Evolutionary conservation across 768 basidiomycete genomes (phyloP).

Genomic region (Boletus subcaerulescens): DNA sequence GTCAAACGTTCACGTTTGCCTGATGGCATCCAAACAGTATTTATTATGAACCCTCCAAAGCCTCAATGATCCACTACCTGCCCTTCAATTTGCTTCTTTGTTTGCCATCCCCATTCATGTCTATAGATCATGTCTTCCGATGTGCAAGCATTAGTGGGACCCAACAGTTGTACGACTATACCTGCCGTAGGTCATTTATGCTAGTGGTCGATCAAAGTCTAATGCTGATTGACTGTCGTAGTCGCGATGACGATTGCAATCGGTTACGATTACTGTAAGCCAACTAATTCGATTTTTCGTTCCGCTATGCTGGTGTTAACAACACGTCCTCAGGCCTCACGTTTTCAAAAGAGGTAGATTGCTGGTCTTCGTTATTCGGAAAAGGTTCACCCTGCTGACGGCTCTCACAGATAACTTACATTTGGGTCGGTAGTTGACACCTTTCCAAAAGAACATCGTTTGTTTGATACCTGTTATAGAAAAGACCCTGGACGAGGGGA

Average conservation of each 20-base stretch:
- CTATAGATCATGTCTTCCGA: background rate
- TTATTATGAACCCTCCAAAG: no score
- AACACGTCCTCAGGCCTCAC: background rate
- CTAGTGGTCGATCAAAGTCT: background rate
- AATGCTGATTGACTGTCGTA: background rate
- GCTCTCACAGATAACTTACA: background rate
- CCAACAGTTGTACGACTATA: background rate
- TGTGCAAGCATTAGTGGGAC: background rate
- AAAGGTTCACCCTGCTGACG: background rate
- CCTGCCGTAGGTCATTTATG: background rate
- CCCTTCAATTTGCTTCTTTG: no score
- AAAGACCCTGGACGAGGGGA: background rate
- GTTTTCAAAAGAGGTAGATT: background rate
- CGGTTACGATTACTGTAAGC: background rate
- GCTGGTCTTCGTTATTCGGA: background rate
- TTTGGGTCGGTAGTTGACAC: slow-evolving; percentile 1
- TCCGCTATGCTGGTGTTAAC: background rate
- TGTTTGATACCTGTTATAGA: background rate
- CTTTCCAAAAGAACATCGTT: background rate
- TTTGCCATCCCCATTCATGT: no score
- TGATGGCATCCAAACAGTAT: no score
- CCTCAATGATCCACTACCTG: no score
- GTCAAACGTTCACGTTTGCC: no score
- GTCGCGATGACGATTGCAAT: background rate
- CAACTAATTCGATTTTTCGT: background rate